These are phyloP conservation scores for Forsythia viridissima DNA, from an alignment of 257 asterid genomes.

Conservation along the genomic window DNA sequence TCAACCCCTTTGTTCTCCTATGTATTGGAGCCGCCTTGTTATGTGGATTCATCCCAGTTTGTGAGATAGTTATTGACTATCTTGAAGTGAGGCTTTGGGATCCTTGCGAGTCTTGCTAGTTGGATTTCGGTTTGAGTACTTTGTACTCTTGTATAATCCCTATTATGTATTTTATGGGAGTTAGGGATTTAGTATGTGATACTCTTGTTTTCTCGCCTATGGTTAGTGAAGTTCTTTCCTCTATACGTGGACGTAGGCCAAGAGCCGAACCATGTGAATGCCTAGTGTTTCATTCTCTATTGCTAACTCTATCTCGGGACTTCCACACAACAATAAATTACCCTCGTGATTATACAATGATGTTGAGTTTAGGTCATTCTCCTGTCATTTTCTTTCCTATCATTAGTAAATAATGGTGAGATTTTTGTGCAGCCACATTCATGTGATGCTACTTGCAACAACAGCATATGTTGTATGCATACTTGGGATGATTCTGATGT, in stretches of 20 bases:
- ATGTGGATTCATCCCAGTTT: no score
- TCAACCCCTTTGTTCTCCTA: no score
- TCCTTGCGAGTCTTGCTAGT: neutral
- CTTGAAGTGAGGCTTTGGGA: no score
- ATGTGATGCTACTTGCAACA: conserved; percentile 49
- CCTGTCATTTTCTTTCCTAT: neutral
- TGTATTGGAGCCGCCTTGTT: no score
- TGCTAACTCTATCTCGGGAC: neutral
- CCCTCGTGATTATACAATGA: neutral
- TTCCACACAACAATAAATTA: neutral
- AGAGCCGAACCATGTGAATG: neutral
- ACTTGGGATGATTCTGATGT: conserved; percentile 54
- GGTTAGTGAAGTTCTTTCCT: neutral
- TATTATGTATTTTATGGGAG: neutral
- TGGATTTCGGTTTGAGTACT: neutral
- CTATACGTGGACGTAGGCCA: neutral
- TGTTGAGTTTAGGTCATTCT: neutral
- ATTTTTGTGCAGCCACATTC: conserved; percentile 40
- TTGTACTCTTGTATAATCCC: neutral
- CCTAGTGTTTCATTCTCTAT: neutral
- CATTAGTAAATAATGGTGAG: neutral
- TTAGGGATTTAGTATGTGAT: neutral
- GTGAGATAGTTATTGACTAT: no score
- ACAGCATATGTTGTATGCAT: conserved; percentile 46
- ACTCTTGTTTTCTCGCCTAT: neutral